Percentiles rank a stretch among this genome's conserved stretches.
Conservation (phyloP, 202 grass and related monocot genomes). For the Dendrocalamus latiflorus region DNA sequence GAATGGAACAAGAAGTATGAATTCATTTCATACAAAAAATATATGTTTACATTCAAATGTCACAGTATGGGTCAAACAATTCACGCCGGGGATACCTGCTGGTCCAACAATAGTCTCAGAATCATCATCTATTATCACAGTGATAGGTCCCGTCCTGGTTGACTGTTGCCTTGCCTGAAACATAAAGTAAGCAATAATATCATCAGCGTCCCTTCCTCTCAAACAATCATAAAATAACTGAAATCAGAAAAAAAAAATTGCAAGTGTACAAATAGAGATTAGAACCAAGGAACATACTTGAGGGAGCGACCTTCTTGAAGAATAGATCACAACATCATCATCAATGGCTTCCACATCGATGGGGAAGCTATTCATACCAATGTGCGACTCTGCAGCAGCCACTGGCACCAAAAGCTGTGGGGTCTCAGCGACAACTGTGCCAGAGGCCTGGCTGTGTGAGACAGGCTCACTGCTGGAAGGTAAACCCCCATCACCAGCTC, state of each 20-base stretch:
- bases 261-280: not conserved
- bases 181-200: not conserved
- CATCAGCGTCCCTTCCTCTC: not conserved
- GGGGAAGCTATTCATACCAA: slow-evolving; percentile 32
- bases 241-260: not conserved
- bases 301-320: slow-evolving; percentile 19
- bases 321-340: slow-evolving; percentile 57
- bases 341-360: slow-evolving; percentile 49
- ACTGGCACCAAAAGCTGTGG: slow-evolving; percentile 6
- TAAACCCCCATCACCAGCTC: slow-evolving; percentile 1
- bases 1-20: not conserved
- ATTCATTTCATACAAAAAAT: not conserved
- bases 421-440: not conserved
- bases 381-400: not conserved
- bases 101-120: slow-evolving; percentile 45
- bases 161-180: slow-evolving; percentile 40
- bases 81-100: slow-evolving; percentile 43
- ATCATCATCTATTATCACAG: slow-evolving; percentile 84
- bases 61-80: not conserved
- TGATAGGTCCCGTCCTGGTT: slow-evolving; percentile 16
- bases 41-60: not conserved
- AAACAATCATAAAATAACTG: not conserved
- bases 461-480: slow-evolving; percentile 2
- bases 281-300: slow-evolving; percentile 36
- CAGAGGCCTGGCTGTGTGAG: not conserved